phyloP scores from a whole-genome alignment of 2,329 filamentous ascomycete genomes.

The Colletotrichum sp. region DNA sequence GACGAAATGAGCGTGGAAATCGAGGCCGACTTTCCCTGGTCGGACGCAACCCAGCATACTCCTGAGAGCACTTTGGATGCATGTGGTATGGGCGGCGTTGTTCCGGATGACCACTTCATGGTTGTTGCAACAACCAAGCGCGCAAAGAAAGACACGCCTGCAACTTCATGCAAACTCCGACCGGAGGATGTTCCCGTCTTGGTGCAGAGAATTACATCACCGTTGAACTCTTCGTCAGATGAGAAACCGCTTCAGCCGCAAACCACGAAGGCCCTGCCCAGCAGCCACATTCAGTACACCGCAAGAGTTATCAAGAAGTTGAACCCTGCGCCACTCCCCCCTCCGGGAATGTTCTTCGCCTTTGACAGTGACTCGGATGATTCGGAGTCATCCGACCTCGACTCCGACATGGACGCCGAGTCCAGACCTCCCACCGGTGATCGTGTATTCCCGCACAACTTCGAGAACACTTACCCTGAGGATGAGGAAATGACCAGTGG shows the following conservation, averaged over 20 bases:
- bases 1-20: conserved; percentile 35
- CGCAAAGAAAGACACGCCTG: conserved; percentile 31
- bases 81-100: conserved; percentile 63
- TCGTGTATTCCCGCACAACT: conserved; percentile 38
- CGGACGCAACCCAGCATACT: conserved; percentile 43
- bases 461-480: conserved; percentile 44
- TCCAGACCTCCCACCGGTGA: conserved; percentile 30
- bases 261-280: background rate
- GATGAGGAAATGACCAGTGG: conserved; percentile 44
- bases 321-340: conserved; percentile 54
- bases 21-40: conserved; percentile 49
- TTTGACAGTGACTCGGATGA: conserved; percentile 46
- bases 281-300: conserved; percentile 51
- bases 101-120: conserved; percentile 69
- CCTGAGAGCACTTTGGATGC: conserved; percentile 52
- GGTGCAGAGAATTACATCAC: conserved; percentile 43
- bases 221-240: conserved; percentile 41
- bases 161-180: conserved; percentile 19
- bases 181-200: conserved; percentile 42
- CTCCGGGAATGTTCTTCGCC: conserved; percentile 57
- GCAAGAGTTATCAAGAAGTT: conserved; percentile 46
- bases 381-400: conserved; percentile 31
- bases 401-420: conserved; percentile 31
- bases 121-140: conserved; percentile 59
- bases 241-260: background rate